Percentiles rank a stretch among this genome's conserved stretches.
phyloP scores from a whole-genome alignment of 192 early-diverging fungal species.

The Backusella sp. region DNA sequence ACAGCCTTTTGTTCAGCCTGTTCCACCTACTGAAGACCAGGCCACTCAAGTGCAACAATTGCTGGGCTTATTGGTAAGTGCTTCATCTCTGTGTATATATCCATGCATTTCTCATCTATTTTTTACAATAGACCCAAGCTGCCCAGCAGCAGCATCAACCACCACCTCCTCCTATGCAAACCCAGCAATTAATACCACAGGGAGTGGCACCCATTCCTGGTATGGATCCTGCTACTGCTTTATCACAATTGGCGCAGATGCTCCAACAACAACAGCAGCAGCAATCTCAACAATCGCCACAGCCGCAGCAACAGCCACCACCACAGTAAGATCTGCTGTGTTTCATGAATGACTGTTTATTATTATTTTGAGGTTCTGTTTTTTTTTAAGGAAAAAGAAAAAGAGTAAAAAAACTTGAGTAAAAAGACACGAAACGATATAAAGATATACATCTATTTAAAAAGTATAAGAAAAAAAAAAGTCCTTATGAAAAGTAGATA shows the following conservation, averaged over 20 bases:
- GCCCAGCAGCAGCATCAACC: slow-evolving; percentile 16
- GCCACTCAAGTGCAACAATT: slow-evolving; percentile 28
- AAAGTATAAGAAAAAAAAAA: too few species aligned
- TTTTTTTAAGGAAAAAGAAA: too few species aligned
- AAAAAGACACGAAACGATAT: too few species aligned
- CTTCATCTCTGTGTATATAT: neutral
- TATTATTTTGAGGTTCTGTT: too few species aligned
- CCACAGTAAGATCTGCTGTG: too few species aligned
- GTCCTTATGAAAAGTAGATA: too few species aligned
- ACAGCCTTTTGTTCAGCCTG: slow-evolving; percentile 13
- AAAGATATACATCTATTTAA: too few species aligned
- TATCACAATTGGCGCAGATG: neutral
- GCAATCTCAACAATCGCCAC: neutral
- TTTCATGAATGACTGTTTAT: too few species aligned
- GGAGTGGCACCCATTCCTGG: slow-evolving; percentile 9
- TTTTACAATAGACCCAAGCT: neutral
- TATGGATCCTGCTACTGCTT: slow-evolving; percentile 18
- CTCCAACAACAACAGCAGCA: slow-evolving; percentile 6
- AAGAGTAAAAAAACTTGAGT: too few species aligned
- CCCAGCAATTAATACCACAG: neutral
- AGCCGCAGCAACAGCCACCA: neutral
- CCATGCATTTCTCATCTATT: too few species aligned
- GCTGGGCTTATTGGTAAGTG: slow-evolving; percentile 19
- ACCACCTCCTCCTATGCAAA: neutral
- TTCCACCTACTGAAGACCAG: slow-evolving; percentile 17